Evolutionary conservation across 495 filamentous ascomycete genomes (phyloP), one percentile per base, ranked within the genome.

Genomic region (Aspergillus coremiiformis): DNA sequence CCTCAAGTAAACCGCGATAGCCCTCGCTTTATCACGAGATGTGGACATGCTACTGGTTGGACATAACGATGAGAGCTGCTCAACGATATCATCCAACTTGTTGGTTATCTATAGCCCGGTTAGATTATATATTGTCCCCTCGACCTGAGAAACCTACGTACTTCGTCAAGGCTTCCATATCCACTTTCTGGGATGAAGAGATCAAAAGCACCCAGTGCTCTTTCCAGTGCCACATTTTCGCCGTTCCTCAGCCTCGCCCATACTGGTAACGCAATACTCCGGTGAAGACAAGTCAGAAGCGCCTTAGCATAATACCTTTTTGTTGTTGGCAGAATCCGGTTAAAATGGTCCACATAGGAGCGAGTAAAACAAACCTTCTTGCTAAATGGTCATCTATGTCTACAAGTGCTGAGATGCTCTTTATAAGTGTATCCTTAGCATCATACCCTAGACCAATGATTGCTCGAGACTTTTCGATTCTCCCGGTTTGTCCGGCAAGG

Each of bases 381-480:
- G 93, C 89, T 56, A 98, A 68, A 46, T 84, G 76, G 72, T 98
- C 91, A 19, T 86, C 81, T 11, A 65, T 72, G 14, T 79, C 72
- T n/a, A 83, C 75, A 26, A 75, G 71, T 27, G 77, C 70, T 9
- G 70, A 67, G 44, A 77, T 78, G 58, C 95, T 81, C 51, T 77
- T 73, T 37, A 92, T 56, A 32, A 98, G 75, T 20, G 80, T 83
- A 63, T 96, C 93, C 63, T 96, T 96, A 19, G 82, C 88, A 76
- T 97, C 90, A 52, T 87, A 92, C 1, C 90, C 93, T 56, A 82
- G 70, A 37, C 74, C 66, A 49, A 84, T 80, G 46, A 98, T 85
- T 30, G 75, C 64, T 51, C 85, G 76, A 46, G 85, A 81, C 61
- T 84, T 84, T 43, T 77, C 72, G 37, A 91, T 80, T 19, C 90